Conservation (phyloP, 23 red algal species). For the Porphyridium purpureum region DNA sequence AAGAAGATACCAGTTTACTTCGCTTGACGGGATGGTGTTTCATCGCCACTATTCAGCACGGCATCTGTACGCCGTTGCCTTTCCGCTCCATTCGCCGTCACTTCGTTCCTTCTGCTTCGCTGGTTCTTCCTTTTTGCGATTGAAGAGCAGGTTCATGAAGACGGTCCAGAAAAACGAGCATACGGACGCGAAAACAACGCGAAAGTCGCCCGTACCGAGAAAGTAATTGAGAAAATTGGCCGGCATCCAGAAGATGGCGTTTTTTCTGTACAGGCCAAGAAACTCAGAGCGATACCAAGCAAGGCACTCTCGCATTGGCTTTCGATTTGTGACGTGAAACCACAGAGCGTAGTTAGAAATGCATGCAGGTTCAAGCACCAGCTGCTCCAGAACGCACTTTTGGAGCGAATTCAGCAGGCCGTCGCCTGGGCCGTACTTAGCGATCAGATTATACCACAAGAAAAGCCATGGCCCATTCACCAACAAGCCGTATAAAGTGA, state of each 20-base stretch:
- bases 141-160: no score
- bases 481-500: conserved; percentile 38
- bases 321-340: conserved; percentile 19
- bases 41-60: no score
- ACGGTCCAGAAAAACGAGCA: conserved; percentile 78
- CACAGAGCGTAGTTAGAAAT: conserved; percentile 40
- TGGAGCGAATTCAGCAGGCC: conserved; percentile 21
- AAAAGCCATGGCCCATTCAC: conserved; percentile 45
- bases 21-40: no score
- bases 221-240: conserved; percentile 71
- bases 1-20: no score
- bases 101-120: no score
- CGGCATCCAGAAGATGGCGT: conserved; percentile 49
- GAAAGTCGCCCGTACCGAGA: conserved; percentile 47
- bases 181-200: conserved; percentile 50
- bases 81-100: no score
- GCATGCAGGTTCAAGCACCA: conserved; percentile 38
- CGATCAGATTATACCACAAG: conserved; percentile 45
- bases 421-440: conserved; percentile 33
- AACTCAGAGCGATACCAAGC: conserved; percentile 12
- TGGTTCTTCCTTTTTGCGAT: no score
- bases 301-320: not conserved
- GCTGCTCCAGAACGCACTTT: conserved; percentile 44
- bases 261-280: conserved; percentile 31
- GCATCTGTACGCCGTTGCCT: no score